Evolutionary conservation across 306 rosid species (phyloP).

Genomic region (Cucurbita moschata): DNA sequence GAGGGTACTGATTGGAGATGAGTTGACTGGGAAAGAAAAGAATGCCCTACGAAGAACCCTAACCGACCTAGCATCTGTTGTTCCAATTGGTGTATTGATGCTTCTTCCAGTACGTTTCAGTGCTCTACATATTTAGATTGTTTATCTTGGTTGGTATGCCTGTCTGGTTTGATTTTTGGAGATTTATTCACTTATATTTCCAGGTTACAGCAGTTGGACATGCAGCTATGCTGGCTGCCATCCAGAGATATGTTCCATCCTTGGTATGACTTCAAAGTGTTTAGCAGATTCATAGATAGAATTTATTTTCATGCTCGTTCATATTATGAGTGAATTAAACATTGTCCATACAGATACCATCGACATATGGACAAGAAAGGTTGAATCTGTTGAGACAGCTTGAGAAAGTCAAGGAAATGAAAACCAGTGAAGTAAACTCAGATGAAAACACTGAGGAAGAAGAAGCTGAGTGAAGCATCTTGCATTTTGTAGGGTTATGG

Average conservation of each 20-base stretch:
- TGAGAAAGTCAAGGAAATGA: conserved; percentile 80
- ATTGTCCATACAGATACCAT: conserved; percentile 61
- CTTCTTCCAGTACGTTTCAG: conserved; percentile 66
- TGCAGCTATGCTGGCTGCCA: conserved; percentile 98
- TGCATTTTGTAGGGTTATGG: neutral
- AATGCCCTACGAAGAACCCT: conserved; percentile 64
- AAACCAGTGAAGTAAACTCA: conserved; percentile 27
- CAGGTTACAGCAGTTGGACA: conserved; percentile 99
- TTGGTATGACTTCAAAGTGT: conserved; percentile 37
- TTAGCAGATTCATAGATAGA: neutral
- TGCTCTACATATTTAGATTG: neutral
- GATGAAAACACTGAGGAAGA: conserved; percentile 46
- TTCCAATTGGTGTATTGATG: conserved; percentile 89
- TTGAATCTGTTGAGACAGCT: conserved; percentile 88
- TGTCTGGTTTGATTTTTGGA: conserved; percentile 2
- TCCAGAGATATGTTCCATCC: conserved; percentile 92
- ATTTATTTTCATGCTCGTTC: neutral
- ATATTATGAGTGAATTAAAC: neutral
- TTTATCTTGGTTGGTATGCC: neutral
- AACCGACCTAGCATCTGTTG: conserved; percentile 89
- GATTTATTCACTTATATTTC: conserved; percentile 6
- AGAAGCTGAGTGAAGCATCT: conserved; percentile 20
- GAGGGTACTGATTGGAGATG: conserved; percentile 72
- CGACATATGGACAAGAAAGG: conserved; percentile 89
- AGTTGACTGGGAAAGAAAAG: conserved; percentile 81